These are phyloP conservation scores for Hymenoscyphus fructigenus DNA, from an alignment of 2,329 filamentous ascomycete species.

Conservation along the genomic window DNA sequence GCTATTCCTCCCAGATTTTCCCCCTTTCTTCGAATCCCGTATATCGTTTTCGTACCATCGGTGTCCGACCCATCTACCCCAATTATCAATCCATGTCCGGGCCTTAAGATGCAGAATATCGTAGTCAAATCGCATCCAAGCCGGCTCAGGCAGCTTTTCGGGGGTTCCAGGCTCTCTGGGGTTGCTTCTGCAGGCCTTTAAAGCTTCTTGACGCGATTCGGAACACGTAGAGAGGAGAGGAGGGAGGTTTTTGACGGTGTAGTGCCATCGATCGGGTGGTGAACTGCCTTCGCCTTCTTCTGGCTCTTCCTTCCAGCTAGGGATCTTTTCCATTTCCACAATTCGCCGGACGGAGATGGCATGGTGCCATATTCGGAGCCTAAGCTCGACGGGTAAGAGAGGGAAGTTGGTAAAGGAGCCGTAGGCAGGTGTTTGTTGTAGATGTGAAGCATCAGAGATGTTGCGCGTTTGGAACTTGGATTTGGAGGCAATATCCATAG, in stretches of 20 bases:
- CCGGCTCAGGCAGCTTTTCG: neutral
- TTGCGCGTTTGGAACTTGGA: neutral
- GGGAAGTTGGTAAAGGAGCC: slow-evolving; percentile 10
- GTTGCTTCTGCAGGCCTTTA: slow-evolving; percentile 10
- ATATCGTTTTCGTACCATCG: slow-evolving; percentile 12
- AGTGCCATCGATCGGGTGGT: slow-evolving; percentile 13
- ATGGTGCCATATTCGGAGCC: slow-evolving; percentile 12
- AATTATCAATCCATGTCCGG: slow-evolving; percentile 3
- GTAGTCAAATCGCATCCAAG: slow-evolving; percentile 17
- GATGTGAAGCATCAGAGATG: slow-evolving; percentile 7
- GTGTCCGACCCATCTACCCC: neutral
- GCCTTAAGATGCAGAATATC: slow-evolving; percentile 18
- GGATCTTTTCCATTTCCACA: slow-evolving; percentile 15
- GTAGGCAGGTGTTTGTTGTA: neutral
- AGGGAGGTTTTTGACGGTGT: slow-evolving; percentile 11
- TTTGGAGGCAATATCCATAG: neutral
- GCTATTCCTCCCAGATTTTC: slow-evolving; percentile 3
- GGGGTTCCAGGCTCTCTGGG: neutral
- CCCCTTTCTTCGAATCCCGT: neutral
- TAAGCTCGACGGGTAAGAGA: slow-evolving; percentile 6
- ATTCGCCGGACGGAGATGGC: slow-evolving; percentile 13
- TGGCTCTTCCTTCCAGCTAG: slow-evolving; percentile 8
- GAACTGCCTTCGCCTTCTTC: neutral
- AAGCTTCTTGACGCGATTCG: slow-evolving; percentile 16
- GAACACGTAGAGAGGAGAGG: slow-evolving; percentile 13